Evolutionary conservation across 179 eudicot species (phyloP), one percentile per base, ranked within the genome.

Genomic region (Sideroxylon spinosum): DNA sequence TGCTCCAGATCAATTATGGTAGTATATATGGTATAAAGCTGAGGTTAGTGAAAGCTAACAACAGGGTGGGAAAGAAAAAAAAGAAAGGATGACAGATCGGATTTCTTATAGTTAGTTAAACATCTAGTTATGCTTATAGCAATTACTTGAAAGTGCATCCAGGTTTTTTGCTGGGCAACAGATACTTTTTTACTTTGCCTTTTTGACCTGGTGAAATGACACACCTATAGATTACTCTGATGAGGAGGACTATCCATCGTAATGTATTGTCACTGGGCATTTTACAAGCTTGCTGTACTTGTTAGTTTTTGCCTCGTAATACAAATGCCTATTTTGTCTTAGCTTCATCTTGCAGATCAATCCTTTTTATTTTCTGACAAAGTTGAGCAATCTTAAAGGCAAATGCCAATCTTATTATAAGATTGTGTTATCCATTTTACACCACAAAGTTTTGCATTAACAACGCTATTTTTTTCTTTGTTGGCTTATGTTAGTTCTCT

Each of bases 121-220:
- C 69, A 72, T 19, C 29, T 53, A 63, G 64, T 53, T 63, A 26
- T 28, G 23, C 2, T 22, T 37, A 20, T 62, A 12, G 7, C 48
- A 28, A 22, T 1, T 62, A 28, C 68, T 46, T 44, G 0, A 17
- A 57, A 37, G 64, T 52, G 52, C 61, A 68, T 48, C 48, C 23
- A 19, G 50, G 70, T 37, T 53, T 75, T 79, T 75, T 68, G 17
- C 26, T 68, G 75, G 68, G 23, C 68, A 12, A 37, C 16, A 17
- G 4, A 56, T 60, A 9, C 0, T 22, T 16, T 4, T 25, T 2
- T 68, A 8, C 1, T 22, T 46, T 7, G 12, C 64, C 22, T 20
- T 75, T 75, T 75, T 59, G 63, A 16, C 9, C 48, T 75, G 49
- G 60, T 75, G 59, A 26, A 16, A 70, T 48, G 69, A 26, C 71